Evolutionary conservation across 2,329 filamentous ascomycete genomes (phyloP).

Genomic region (Plenodomus biglobosus): DNA sequence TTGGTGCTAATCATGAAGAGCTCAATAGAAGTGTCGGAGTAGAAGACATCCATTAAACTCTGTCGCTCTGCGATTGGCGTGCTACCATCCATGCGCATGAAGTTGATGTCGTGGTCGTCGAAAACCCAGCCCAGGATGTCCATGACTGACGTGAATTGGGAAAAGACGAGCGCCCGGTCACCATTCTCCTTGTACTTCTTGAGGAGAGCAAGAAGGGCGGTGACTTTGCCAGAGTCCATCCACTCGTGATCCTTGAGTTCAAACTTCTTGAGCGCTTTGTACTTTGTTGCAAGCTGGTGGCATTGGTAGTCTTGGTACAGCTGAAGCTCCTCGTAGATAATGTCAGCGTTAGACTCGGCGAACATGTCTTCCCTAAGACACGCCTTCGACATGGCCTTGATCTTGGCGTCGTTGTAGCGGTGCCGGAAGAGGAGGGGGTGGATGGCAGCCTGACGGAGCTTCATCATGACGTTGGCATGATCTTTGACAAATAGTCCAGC

Average conservation of each 20-base stretch:
- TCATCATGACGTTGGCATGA: conserved; percentile 69
- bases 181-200: conserved; percentile 73
- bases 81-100: conserved; percentile 82
- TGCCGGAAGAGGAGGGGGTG: conserved; percentile 86
- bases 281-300: conserved; percentile 58
- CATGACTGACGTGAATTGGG: conserved; percentile 87
- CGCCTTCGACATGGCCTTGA: conserved; percentile 75
- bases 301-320: conserved; percentile 64
- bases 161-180: conserved; percentile 87
- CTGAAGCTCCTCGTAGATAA: conserved; percentile 57
- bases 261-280: conserved; percentile 57
- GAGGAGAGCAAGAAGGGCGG: conserved; percentile 74
- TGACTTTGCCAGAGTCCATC: conserved; percentile 83
- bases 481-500: conserved; percentile 58
- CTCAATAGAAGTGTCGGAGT: conserved; percentile 71
- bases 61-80: conserved; percentile 84
- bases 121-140: conserved; percentile 86
- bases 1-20: conserved; percentile 93
- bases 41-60: conserved; percentile 84
- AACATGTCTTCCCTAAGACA: conserved; percentile 69
- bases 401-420: conserved; percentile 72
- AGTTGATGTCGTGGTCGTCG: conserved; percentile 69
- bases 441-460: conserved; percentile 86
- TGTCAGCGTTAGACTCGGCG: conserved; percentile 51
- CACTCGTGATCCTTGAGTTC: conserved; percentile 62